Evolutionary conservation across 768 basidiomycete genomes (phyloP).

Genomic region (Austroboletus eburneus): DNA sequence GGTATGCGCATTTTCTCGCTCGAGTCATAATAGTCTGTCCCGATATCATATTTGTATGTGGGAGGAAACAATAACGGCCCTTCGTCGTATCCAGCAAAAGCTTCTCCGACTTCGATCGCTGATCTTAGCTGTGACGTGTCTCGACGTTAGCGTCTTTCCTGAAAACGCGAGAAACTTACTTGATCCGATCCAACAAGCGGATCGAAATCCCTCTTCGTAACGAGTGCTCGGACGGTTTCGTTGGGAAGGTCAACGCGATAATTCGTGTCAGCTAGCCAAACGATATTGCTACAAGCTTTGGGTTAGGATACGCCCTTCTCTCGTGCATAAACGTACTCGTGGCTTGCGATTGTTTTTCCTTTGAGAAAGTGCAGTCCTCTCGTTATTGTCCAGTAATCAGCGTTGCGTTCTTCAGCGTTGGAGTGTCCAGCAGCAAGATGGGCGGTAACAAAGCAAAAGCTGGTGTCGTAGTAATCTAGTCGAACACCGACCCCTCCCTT

Average conservation of each 20-base stretch:
- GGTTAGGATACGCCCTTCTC: conserved; percentile 4
- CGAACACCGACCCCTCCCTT: conserved; percentile 96
- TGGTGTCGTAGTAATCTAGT: conserved; percentile 86
- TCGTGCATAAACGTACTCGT: conserved; percentile 62
- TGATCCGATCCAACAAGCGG: conserved; percentile 81
- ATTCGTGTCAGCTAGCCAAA: conserved; percentile 95
- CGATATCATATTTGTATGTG: conserved; percentile 88
- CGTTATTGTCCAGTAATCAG: conserved; percentile 86
- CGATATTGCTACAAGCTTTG: conserved; percentile 63
- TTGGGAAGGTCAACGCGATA: conserved; percentile 91
- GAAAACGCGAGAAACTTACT: conserved; percentile 39
- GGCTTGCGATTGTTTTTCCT: conserved; percentile 83
- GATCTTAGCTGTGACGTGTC: conserved; percentile 52
- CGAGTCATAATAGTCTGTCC: conserved; percentile 86
- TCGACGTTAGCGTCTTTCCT: not conserved
- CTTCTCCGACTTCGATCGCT: conserved; percentile 66
- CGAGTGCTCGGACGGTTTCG: conserved; percentile 67
- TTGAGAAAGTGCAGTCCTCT: conserved; percentile 82
- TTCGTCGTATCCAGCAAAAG: conserved; percentile 82
- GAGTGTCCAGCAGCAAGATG: conserved; percentile 95
- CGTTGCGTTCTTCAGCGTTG: conserved; percentile 86
- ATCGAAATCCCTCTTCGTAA: conserved; percentile 63
- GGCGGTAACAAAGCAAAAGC: conserved; percentile 92
- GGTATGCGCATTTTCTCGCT: conserved; percentile 96
- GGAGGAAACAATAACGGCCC: conserved; percentile 89